These are phyloP conservation scores for Physcia stellaris DNA, from an alignment of 495 filamentous ascomycete species.

Conservation along the genomic window DNA sequence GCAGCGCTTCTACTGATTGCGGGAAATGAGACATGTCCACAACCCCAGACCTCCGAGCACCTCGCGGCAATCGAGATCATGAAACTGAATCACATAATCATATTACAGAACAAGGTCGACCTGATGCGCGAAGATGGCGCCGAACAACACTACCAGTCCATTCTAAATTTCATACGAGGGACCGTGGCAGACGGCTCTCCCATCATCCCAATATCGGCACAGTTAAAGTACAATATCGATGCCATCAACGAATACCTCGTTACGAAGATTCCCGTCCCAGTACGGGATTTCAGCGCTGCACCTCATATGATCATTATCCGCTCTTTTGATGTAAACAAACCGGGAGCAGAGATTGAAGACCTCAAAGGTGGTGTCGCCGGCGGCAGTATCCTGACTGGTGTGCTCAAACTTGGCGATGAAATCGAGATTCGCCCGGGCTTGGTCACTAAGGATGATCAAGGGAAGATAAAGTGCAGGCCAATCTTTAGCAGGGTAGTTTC, in stretches of 20 bases:
- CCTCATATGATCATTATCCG: slow-evolving; percentile 98
- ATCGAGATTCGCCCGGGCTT: slow-evolving; percentile 97
- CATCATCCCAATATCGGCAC: slow-evolving; percentile 94
- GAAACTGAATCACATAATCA: slow-evolving; percentile 97
- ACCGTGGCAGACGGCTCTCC: slow-evolving; percentile 93
- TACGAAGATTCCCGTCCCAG: slow-evolving; percentile 80
- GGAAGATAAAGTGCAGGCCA: slow-evolving; percentile 86
- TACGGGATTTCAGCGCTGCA: slow-evolving; percentile 74
- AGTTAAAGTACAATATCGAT: slow-evolving; percentile 99
- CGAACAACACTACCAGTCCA: slow-evolving; percentile 84
- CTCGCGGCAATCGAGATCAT: slow-evolving; percentile 98
- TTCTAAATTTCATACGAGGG: slow-evolving; percentile 93
- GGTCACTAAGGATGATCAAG: slow-evolving; percentile 83
- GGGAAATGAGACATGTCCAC: slow-evolving; percentile 96
- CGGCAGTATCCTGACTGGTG: slow-evolving; percentile 89
- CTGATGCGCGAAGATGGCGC: slow-evolving; percentile 90
- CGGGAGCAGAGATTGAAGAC: slow-evolving; percentile 98
- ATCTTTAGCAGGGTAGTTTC: slow-evolving; percentile 92
- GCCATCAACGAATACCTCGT: slow-evolving; percentile 91
- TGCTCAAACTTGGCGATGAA: slow-evolving; percentile 90
- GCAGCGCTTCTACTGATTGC: slow-evolving; percentile 91
- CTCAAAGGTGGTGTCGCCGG: slow-evolving; percentile 97
- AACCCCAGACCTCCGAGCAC: slow-evolving; percentile 98
- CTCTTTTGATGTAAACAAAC: slow-evolving; percentile 99
- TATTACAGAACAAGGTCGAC: slow-evolving; percentile 98